A percentile compares a stretch with the other conserved stretches of the same genome.
phyloP scores from a whole-genome alignment of 2,329 filamentous ascomycete species.

The Apiospora kogelbergensis region DNA sequence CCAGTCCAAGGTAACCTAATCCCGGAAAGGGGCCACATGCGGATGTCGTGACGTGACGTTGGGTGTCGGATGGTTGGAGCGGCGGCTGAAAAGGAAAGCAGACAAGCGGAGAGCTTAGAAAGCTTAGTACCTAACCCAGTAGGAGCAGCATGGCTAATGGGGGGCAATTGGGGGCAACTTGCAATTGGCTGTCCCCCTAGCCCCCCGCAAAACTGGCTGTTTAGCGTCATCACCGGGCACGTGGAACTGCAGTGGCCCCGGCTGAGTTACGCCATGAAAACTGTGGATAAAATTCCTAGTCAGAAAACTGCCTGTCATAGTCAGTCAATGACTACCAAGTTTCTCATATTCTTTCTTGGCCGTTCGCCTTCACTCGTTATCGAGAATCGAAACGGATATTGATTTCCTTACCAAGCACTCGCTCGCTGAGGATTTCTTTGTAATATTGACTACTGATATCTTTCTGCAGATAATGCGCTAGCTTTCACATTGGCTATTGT shows the following conservation, averaged over 20 bases:
- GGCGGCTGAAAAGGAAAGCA: slow-evolving; percentile 3
- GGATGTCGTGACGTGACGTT: not conserved
- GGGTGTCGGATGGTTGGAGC: not conserved
- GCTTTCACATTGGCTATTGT: not conserved
- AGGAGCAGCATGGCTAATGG: no score
- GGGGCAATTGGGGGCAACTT: not conserved
- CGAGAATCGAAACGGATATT: not conserved
- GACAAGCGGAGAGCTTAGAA: not conserved
- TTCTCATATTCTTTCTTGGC: not conserved
- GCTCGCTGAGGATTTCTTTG: not conserved
- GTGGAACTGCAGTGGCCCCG: not conserved
- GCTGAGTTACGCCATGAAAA: not conserved
- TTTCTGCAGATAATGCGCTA: not conserved
- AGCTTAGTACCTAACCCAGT: not conserved
- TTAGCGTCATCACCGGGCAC: not conserved
- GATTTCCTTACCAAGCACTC: not conserved
- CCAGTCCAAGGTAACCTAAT: not conserved
- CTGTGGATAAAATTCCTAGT: not conserved
- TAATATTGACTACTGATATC: not conserved
- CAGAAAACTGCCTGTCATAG: not conserved
- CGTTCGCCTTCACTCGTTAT: not conserved
- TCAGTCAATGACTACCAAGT: not conserved
- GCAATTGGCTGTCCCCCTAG: not conserved
- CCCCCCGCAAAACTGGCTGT: not conserved
- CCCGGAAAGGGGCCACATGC: not conserved